phyloP scores from a whole-genome alignment of 164 flowering plant genomes.

The Taxillus chinensis region DNA sequence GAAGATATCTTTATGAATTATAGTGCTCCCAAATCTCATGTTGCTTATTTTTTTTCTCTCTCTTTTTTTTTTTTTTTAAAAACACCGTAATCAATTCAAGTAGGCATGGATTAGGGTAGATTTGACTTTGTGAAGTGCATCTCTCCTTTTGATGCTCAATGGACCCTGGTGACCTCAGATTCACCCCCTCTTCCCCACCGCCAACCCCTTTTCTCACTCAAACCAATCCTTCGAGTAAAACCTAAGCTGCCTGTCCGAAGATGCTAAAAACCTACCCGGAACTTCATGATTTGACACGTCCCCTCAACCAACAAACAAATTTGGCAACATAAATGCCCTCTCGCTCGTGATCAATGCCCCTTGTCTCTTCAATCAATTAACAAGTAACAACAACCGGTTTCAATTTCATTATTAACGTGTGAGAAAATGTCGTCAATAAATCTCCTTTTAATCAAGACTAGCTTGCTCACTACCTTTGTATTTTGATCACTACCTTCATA shows the following conservation, averaged over 20 bases:
- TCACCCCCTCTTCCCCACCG: slow-evolving; percentile 21
- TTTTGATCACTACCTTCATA: no score
- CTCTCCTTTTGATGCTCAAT: slow-evolving; percentile 7
- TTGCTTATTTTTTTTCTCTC: background rate
- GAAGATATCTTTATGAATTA: slow-evolving; percentile 12
- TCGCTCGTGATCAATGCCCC: background rate
- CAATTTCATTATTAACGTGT: no score
- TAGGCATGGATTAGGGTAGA: slow-evolving; percentile 7
- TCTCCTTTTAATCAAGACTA: no score
- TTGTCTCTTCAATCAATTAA: no score
- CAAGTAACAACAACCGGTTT: no score
- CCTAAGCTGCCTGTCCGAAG: background rate
- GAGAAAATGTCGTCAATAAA: no score
- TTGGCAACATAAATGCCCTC: no score
- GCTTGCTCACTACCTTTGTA: no score
- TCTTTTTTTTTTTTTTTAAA: background rate
- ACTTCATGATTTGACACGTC: background rate
- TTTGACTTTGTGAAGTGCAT: slow-evolving; percentile 12
- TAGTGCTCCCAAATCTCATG: slow-evolving; percentile 3
- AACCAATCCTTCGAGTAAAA: background rate
- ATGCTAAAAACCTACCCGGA: background rate
- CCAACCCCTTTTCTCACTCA: slow-evolving; percentile 9
- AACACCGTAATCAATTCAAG: slow-evolving; percentile 9
- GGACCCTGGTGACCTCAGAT: slow-evolving; percentile 13
- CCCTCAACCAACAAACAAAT: background rate